Evolutionary conservation across 495 filamentous ascomycete genomes (phyloP).

Genomic region (Lophiotrema nucula): DNA sequence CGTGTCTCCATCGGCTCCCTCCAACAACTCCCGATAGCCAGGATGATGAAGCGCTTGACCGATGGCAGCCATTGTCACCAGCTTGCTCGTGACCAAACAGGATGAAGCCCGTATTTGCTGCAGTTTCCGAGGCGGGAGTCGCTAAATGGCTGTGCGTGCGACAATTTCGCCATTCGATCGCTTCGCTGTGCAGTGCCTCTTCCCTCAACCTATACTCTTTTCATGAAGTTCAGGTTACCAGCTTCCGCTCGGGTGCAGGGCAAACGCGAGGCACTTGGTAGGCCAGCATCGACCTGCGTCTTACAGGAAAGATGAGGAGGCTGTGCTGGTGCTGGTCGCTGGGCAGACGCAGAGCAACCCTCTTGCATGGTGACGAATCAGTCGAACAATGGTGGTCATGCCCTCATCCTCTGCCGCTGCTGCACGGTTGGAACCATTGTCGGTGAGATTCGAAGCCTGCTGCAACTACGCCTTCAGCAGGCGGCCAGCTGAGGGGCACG

Average conservation of each 20-base stretch:
- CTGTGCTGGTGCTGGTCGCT: conserved; percentile 1
- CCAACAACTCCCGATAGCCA: not conserved
- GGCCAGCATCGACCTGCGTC: not conserved
- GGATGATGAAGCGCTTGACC: not conserved
- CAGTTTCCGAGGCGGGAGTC: not conserved
- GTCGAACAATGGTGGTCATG: not conserved
- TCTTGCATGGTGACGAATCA: not conserved
- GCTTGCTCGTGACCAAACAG: not conserved
- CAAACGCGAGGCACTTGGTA: not conserved
- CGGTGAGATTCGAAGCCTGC: not conserved
- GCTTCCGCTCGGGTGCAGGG: not conserved
- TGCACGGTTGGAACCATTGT: not conserved
- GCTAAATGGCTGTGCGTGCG: conserved; percentile 22
- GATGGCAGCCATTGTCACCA: not conserved
- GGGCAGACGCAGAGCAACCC: not conserved
- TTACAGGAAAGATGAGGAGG: not conserved
- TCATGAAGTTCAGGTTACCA: conserved; percentile 6
- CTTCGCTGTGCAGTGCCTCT: not conserved
- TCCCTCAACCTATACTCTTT: not conserved
- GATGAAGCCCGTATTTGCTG: not conserved
- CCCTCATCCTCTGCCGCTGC: not conserved
- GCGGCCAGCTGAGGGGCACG: conserved; percentile 4
- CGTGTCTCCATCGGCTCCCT: not conserved
- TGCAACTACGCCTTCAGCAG: not conserved
- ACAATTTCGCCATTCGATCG: conserved; percentile 25